Base-by-base conservation (phyloP, 1,284 basidiomycete genomes). In the Vanrija sp. region DNA sequence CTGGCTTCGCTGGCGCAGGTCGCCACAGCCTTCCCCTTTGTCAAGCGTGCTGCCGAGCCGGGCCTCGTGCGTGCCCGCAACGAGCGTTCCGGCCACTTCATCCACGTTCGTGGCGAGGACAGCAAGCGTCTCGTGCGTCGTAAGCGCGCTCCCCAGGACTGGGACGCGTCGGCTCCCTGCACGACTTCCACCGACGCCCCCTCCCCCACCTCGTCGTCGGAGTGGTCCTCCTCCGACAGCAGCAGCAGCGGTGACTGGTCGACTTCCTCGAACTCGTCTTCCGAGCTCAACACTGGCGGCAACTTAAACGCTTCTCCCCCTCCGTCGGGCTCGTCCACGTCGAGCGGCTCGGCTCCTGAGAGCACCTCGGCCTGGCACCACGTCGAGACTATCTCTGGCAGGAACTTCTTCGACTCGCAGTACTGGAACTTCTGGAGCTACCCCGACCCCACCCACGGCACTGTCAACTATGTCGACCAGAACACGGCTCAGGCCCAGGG, bases 391-490 rank as follows among this genome's bases (percentile, higher is more conserved):
- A 48, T 59, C 36, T 24, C 46, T 25, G 75, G 75, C 24, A 58
- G 47, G 48, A 60, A 62, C 43, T 94, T 93, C 78, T 94, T 92
- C 63, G 77, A 86, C 67, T n/a, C 25, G n/a, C n/a, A 51, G 27
- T 42, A 84, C 49, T 94, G 87, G 86, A 69, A 81, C 62, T 94
- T 92, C 74, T 89, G 82, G 75, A 81, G 79, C 16, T 77, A 65
- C 48, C 63, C 77, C 2, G 92, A 95, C 77, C 88, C 92, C 0
- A 96, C 90, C 0, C 78, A 88, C 69, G 92, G 91, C 65, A 76
- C 72, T 57, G 82, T 83, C 45, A 68, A 67, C 44, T 76, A 64
- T 51, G 57, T 65, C 35, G 54, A 61, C 46, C 49, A 48, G 31
- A 49, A 56, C 19, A 63, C 53, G 22, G 59, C 62, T 15, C 76